Base-by-base conservation (phyloP, 2,329 filamentous ascomycete species). In the Hyphodiscus sp. region DNA sequence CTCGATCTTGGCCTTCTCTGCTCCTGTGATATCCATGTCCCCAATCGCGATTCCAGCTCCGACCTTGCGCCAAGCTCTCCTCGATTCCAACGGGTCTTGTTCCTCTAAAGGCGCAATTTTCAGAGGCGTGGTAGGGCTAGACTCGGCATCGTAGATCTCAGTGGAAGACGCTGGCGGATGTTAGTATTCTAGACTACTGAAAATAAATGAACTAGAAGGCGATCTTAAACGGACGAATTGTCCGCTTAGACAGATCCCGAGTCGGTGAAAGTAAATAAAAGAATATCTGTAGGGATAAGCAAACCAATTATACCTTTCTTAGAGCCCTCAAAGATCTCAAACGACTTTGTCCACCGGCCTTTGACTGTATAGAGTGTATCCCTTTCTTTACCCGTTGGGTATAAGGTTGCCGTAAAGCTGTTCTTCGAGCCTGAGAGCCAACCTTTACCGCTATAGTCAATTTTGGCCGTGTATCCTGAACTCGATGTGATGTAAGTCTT, bases 391-490 rank as follows among this genome's bases (percentile, higher is more conserved):
- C 83, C 72, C 70, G 88, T 82, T 16, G 76, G 79, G 73, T 87
- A 91, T 53, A 97, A 69, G 20, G 77, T 77, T 15, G 91, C 92
- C 13, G 77, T 82, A 69, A 97, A 90, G 53, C 80, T 87, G 74
- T 97, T 97, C 76, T 96, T 96, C 78, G 95, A 95, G 61, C 92
- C 94, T 45, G 87, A 91, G 10, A 99, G 72, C 92, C 92, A 99
- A 54, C 92, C 92, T 69, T 90, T 92, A 65, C 92, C 91, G 57
- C 83, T 87, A 75, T 96, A 99, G 69, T 96, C 90, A 65, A 97
- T 88, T 74, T 90, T 91, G 59, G 89, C 82, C 4, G 90, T 87
- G 74, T 86, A 96, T 50, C 94, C 92, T 2, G 85, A 87, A 20
- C 87, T 94, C 59, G 89, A 94, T 52, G 84, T 82, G 64, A 99